phyloP scores from a whole-genome alignment of 176 grass and related monocot genomes.

The Carex scoparia region DNA sequence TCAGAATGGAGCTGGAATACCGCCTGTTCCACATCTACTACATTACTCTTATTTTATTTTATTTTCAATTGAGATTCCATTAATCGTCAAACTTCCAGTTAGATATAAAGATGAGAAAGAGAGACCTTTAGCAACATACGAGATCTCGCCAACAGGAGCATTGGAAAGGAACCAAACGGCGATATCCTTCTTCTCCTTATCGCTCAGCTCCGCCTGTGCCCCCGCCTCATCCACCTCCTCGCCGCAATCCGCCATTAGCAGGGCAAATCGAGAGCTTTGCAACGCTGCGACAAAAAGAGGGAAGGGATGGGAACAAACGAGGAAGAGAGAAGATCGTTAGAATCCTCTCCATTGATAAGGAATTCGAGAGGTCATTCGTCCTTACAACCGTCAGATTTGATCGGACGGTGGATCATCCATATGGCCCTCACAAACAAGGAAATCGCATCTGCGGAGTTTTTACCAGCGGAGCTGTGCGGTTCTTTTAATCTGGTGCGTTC shows the following conservation, averaged over 20 bases:
- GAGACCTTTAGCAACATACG: slow-evolving; percentile 92
- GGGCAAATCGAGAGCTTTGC: background rate
- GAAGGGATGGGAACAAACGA: background rate
- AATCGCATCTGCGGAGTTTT: too few relatives aligned
- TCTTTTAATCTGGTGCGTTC: too few relatives aligned
- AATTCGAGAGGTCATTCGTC: background rate
- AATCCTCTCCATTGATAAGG: background rate
- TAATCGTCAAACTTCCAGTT: background rate
- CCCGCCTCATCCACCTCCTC: slow-evolving; percentile 28
- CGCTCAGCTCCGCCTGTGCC: slow-evolving; percentile 48
- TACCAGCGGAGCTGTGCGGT: too few relatives aligned
- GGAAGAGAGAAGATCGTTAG: slow-evolving; percentile 18
- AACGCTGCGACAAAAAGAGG: slow-evolving; percentile 17
- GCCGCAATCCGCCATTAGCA: slow-evolving; percentile 68
- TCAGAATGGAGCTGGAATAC: background rate
- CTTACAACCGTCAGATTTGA: background rate
- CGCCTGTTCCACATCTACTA: background rate
- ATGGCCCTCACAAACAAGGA: too few relatives aligned
- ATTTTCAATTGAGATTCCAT: background rate
- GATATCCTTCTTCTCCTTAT: slow-evolving; percentile 75
- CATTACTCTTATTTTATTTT: background rate
- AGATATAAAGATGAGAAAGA: background rate
- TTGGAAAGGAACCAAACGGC: slow-evolving; percentile 93
- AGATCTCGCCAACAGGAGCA: slow-evolving; percentile 93
- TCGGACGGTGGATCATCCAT: background rate